Conservation (phyloP, 805 yeast species). For the Saccharomycopsis babjevae region DNA sequence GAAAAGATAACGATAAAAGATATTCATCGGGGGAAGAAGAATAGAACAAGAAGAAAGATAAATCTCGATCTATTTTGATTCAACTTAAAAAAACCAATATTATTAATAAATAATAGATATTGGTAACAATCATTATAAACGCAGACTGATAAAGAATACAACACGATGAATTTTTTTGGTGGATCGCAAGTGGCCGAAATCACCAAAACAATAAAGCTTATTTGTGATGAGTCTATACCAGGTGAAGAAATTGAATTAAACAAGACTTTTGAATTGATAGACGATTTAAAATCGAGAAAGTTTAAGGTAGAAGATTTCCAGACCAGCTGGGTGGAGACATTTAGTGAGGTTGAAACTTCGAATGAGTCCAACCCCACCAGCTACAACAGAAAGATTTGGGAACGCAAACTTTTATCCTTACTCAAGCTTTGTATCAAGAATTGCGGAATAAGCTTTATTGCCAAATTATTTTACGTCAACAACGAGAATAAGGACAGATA, state of each 20-base stretch:
- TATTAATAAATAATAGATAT: neutral
- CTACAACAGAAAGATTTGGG: neutral
- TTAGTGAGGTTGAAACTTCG: slow-evolving; percentile 61
- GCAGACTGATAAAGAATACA: neutral
- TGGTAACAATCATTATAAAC: neutral
- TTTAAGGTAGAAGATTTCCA: slow-evolving; percentile 74
- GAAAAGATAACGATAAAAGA: too few species aligned
- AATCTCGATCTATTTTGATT: neutral
- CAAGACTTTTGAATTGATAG: slow-evolving; percentile 76
- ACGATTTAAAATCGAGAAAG: slow-evolving; percentile 71
- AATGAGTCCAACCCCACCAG: slow-evolving; percentile 53
- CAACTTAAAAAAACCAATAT: neutral
- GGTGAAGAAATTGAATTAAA: slow-evolving; percentile 61
- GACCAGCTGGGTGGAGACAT: slow-evolving; percentile 68
- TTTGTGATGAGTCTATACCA: slow-evolving; percentile 47
- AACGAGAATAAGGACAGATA: neutral
- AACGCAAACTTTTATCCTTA: slow-evolving; percentile 45
- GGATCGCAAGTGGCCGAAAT: neutral
- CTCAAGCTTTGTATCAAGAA: slow-evolving; percentile 85
- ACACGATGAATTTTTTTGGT: neutral
- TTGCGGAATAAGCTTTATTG: slow-evolving; percentile 78
- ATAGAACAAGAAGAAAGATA: too few species aligned
- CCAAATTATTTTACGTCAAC: slow-evolving; percentile 70
- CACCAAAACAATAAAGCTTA: neutral
- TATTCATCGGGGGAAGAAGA: too few species aligned